phyloP scores from a whole-genome alignment of 768 basidiomycete species.

The Kondoa malvinella region DNA sequence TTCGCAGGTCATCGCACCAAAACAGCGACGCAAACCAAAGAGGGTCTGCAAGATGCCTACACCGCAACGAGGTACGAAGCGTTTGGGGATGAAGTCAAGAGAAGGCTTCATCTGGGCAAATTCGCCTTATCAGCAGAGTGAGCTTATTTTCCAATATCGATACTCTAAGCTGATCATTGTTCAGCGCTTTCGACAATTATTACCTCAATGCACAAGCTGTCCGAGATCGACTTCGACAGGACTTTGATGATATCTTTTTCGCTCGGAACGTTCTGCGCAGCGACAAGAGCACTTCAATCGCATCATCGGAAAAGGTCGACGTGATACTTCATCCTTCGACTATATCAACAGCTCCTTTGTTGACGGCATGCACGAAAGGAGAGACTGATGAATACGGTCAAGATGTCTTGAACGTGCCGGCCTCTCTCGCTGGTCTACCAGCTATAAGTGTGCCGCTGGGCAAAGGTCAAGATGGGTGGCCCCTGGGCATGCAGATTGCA shows the following conservation, averaged over 20 bases:
- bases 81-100: conserved; percentile 71
- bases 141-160: conserved; percentile 25
- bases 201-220: conserved; percentile 81
- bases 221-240: conserved; percentile 50
- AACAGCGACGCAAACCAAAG: neutral
- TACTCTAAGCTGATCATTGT: neutral
- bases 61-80: conserved; percentile 49
- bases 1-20: neutral
- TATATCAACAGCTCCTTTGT: conserved; percentile 60
- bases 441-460: conserved; percentile 56
- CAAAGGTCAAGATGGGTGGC: conserved; percentile 47
- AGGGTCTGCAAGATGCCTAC: conserved; percentile 35
- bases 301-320: conserved; percentile 43
- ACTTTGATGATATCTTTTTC: conserved; percentile 56
- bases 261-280: conserved; percentile 38
- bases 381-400: conserved; percentile 66
- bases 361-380: conserved; percentile 30
- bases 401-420: conserved; percentile 80
- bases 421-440: conserved; percentile 74
- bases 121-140: conserved; percentile 84
- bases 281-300: neutral
- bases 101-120: conserved; percentile 72
- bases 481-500: conserved; percentile 41
- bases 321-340: conserved; percentile 72
- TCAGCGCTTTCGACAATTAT: conserved; percentile 94